Evolutionary conservation across 2,329 filamentous ascomycete genomes (phyloP).

Genomic region (Kalmusia sp.): DNA sequence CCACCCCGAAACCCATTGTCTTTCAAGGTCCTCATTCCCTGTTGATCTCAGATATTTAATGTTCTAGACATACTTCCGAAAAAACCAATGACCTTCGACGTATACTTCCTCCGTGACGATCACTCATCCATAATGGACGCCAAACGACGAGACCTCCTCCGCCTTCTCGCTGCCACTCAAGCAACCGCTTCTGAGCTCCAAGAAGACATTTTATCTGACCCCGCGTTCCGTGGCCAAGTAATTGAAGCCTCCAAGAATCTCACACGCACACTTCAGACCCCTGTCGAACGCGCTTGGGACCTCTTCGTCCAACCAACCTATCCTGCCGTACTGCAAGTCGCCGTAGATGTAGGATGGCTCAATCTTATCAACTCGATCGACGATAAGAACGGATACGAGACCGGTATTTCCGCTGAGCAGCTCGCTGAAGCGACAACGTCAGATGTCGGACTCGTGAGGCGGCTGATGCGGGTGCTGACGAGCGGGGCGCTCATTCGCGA

Average conservation of each 20-base stretch:
- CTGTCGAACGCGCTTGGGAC: slow-evolving; percentile 1
- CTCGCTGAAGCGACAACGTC: not conserved
- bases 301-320: not conserved
- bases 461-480: slow-evolving; percentile 8
- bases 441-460: not conserved
- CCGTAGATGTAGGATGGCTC: slow-evolving; percentile 1
- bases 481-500: not conserved
- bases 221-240: not conserved
- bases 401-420: not conserved
- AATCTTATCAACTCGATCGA: not conserved
- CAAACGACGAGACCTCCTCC: not conserved
- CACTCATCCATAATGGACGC: slow-evolving; percentile 1
- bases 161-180: not conserved
- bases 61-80: not conserved
- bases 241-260: not conserved
- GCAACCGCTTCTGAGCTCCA: not conserved
- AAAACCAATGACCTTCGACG: not conserved
- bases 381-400: not conserved
- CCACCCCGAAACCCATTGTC: no score
- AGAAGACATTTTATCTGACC: not conserved
- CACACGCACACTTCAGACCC: not conserved
- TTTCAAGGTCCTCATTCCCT: no score
- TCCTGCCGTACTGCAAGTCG: not conserved
- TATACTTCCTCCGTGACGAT: not conserved
- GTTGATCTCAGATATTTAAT: no score